phyloP scores from a whole-genome alignment of 257 asterid species.

The Forsythia viridissima region DNA sequence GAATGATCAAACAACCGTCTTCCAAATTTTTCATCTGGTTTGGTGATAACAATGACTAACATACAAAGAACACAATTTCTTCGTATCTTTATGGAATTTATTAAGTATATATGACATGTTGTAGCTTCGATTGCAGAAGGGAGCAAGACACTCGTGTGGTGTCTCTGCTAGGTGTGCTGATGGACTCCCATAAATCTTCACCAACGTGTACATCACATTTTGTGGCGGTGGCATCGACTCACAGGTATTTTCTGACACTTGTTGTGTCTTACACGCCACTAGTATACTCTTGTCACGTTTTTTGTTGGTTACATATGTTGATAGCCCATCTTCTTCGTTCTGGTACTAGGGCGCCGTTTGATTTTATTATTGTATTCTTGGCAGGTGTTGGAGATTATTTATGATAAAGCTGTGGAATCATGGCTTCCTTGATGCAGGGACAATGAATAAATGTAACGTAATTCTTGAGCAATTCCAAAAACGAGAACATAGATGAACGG shows the following conservation, averaged over 20 bases:
- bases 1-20: too few relatives aligned
- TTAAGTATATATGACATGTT: too few relatives aligned
- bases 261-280: neutral
- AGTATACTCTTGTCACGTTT: too few relatives aligned
- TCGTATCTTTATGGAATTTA: too few relatives aligned
- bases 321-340: too few relatives aligned
- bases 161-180: slow-evolving; percentile 79
- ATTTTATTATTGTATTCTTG: too few relatives aligned
- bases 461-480: slow-evolving; percentile 51
- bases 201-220: slow-evolving; percentile 57
- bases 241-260: slow-evolving; percentile 58
- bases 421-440: slow-evolving; percentile 76
- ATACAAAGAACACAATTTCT: too few relatives aligned
- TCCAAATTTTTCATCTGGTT: too few relatives aligned
- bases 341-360: too few relatives aligned
- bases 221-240: slow-evolving; percentile 91
- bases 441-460: slow-evolving; percentile 73
- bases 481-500: slow-evolving; percentile 41
- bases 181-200: slow-evolving; percentile 69
- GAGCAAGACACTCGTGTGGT: slow-evolving; percentile 84
- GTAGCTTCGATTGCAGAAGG: slow-evolving; percentile 51
- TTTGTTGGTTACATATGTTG: too few relatives aligned
- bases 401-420: slow-evolving; percentile 83
- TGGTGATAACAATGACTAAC: too few relatives aligned
- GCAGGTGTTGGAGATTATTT: too few relatives aligned